phyloP scores from a whole-genome alignment of 768 basidiomycete species.

The Crassisporium funariophilum region DNA sequence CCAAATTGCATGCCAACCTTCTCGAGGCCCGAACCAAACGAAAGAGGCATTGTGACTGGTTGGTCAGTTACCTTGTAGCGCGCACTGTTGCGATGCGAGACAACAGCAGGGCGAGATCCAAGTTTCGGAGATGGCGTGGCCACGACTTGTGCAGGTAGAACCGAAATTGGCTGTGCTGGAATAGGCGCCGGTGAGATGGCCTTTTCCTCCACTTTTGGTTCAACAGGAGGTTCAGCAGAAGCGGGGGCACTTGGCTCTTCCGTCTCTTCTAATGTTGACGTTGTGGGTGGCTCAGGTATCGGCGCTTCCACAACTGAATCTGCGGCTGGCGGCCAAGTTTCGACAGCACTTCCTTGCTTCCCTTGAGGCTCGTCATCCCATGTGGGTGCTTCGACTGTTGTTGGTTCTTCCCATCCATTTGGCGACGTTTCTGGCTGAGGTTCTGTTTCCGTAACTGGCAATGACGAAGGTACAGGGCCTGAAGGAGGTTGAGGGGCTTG shows the following conservation, averaged over 20 bases:
- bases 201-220: constrained; percentile 36
- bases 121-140: constrained; percentile 53
- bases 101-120: constrained; percentile 52
- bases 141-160: constrained; percentile 36
- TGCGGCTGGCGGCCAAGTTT: constrained; percentile 36
- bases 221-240: constrained; percentile 33
- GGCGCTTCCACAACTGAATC: constrained; percentile 13
- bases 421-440: constrained; percentile 34
- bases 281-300: constrained; percentile 18
- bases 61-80: constrained; percentile 77
- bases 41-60: constrained; percentile 79
- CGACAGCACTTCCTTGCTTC: constrained; percentile 33
- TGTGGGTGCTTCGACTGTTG: constrained; percentile 63
- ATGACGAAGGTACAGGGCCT: constrained; percentile 20
- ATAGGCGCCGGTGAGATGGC: constrained; percentile 34
- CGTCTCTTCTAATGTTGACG: constrained; percentile 24
- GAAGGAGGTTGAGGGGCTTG: constrained; percentile 31
- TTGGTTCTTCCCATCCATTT: constrained; percentile 72
- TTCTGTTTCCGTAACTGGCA: constrained; percentile 28
- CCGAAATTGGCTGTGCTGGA: constrained; percentile 28
- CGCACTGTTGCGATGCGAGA: constrained; percentile 56
- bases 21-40: constrained; percentile 64
- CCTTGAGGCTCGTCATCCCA: constrained; percentile 72
- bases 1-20: constrained; percentile 92
- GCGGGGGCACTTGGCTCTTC: constrained; percentile 27